A percentile compares a stretch with the other conserved stretches of the same genome.
Evolutionary conservation across 345 rosid species (phyloP).

Genomic region (Acer campestre): DNA sequence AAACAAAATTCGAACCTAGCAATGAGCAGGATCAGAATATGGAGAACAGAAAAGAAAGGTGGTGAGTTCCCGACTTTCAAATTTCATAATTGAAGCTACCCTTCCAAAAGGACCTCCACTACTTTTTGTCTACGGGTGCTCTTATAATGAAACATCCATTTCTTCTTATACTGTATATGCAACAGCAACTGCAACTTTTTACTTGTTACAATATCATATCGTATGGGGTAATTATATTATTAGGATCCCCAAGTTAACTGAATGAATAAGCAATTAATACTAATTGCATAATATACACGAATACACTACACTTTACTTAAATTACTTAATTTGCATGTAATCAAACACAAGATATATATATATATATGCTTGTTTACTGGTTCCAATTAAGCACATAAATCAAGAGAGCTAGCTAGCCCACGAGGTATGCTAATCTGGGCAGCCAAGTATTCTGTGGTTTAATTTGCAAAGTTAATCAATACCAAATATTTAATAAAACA

Average conservation of each 20-base stretch:
- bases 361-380: constrained; percentile 8
- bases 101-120: constrained; percentile 26
- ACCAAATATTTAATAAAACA: not conserved
- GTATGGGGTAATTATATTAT: not conserved
- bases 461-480: constrained; percentile 6
- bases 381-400: constrained; percentile 6
- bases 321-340: not conserved
- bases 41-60: not conserved
- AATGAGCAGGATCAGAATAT: not conserved
- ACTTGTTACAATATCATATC: not conserved
- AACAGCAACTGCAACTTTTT: not conserved
- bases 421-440: not conserved
- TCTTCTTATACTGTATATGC: not conserved
- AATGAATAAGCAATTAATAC: constrained; percentile 4
- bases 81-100: constrained; percentile 24
- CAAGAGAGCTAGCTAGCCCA: not conserved
- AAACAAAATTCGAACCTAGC: not conserved
- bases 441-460: constrained; percentile 22
- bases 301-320: too few species aligned
- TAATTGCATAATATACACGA: too few species aligned
- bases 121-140: constrained; percentile 16
- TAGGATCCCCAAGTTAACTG: not conserved
- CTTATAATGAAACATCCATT: constrained; percentile 20
- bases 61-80: constrained; percentile 11
- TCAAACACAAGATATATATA: not conserved